phyloP scores from a whole-genome alignment of 164 flowering plant genomes.

The Macadamia tetraphylla region DNA sequence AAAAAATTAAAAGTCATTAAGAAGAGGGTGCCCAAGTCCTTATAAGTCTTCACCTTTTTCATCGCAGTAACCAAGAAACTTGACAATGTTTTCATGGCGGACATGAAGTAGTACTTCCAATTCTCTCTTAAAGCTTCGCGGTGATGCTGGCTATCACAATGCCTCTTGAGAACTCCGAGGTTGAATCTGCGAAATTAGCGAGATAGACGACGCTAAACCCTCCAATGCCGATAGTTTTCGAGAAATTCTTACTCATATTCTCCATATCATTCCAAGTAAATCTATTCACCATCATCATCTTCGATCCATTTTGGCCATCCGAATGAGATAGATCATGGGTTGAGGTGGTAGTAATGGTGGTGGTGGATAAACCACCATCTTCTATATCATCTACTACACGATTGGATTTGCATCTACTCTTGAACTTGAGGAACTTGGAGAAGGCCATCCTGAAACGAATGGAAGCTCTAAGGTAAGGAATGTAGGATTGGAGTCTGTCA shows the following conservation, averaged over 20 bases:
- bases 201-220: conserved; percentile 74
- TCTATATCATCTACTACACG: conserved; percentile 6
- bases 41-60: conserved; percentile 30
- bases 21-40: not conserved
- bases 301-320: not conserved
- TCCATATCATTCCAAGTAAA: conserved; percentile 54
- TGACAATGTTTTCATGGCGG: conserved; percentile 53
- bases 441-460: conserved; percentile 16
- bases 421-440: conserved; percentile 18
- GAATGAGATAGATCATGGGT: not conserved
- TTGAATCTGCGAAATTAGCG: conserved; percentile 31
- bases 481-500: not conserved
- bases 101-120: conserved; percentile 43
- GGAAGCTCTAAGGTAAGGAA: conserved; percentile 2
- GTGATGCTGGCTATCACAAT: conserved; percentile 44
- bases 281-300: conserved; percentile 19
- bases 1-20: not conserved
- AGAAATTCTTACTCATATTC: conserved; percentile 34
- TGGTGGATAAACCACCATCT: conserved; percentile 1
- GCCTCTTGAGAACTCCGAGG: conserved; percentile 54
- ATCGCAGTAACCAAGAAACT: conserved; percentile 60
- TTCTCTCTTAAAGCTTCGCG: conserved; percentile 52
- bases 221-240: conserved; percentile 52
- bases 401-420: conserved; percentile 15
- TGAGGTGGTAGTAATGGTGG: not conserved